Percentiles rank a stretch among this genome's conserved stretches.
These are phyloP conservation scores for Elaeagnus macrophylla DNA, from an alignment of 306 rosid genomes.

Conservation along the genomic window DNA sequence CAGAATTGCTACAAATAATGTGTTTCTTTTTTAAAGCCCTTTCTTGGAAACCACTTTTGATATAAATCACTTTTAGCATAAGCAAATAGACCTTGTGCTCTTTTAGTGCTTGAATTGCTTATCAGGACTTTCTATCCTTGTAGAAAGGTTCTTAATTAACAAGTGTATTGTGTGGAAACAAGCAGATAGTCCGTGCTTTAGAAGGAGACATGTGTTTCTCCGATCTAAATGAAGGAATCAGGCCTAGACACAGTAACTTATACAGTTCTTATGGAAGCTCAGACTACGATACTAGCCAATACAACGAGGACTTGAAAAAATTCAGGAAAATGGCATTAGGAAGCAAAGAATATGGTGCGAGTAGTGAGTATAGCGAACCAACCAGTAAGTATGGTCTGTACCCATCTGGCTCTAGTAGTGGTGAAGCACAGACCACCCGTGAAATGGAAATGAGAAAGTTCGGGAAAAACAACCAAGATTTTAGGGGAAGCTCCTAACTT, in stretches of 20 bases:
- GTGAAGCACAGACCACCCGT: constrained; percentile 54
- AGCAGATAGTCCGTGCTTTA: constrained; percentile 77
- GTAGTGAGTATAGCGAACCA: constrained; percentile 73
- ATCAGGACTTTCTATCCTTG: too few relatives aligned
- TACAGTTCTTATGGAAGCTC: constrained; percentile 83
- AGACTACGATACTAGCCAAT: constrained; percentile 75
- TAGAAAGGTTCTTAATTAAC: background rate
- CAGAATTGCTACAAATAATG: too few relatives aligned
- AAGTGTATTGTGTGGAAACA: background rate
- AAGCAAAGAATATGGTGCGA: constrained; percentile 75
- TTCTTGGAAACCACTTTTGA: too few relatives aligned
- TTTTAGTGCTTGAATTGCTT: too few relatives aligned
- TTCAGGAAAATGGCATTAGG: constrained; percentile 83
- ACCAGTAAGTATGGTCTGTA: constrained; percentile 75
- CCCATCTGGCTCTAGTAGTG: constrained; percentile 86
- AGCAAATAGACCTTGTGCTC: too few relatives aligned
- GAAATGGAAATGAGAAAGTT: constrained; percentile 67
- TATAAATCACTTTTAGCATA: too few relatives aligned
- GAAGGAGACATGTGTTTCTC: constrained; percentile 85
- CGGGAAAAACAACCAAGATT: constrained; percentile 50
- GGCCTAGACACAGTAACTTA: constrained; percentile 58
- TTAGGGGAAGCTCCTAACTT: constrained; percentile 47
- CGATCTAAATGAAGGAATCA: constrained; percentile 73
- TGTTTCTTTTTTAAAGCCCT: too few relatives aligned
- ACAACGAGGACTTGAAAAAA: constrained; percentile 82